Evolutionary conservation across 257 asterid genomes (phyloP).

Genomic region (Solanum chaucha): DNA sequence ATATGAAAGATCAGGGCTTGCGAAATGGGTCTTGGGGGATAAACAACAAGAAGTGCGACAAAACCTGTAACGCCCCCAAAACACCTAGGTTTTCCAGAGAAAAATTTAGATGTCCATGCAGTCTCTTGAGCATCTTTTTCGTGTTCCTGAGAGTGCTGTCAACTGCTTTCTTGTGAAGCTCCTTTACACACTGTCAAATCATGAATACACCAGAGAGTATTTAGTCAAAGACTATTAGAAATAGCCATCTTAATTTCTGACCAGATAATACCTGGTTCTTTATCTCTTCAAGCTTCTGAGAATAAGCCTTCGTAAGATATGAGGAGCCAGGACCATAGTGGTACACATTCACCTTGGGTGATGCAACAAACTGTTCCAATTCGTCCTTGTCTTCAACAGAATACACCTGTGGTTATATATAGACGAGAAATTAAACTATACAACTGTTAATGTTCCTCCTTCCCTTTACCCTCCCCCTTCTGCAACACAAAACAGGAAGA

Average conservation of each 20-base stretch:
- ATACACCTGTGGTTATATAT: constrained; percentile 44
- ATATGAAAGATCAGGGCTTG: neutral
- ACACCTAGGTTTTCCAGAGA: constrained; percentile 80
- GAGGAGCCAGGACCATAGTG: constrained; percentile 41
- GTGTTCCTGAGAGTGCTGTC: constrained; percentile 41
- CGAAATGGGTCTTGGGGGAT: neutral
- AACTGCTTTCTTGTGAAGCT: constrained; percentile 25
- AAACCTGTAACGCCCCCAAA: constrained; percentile 89
- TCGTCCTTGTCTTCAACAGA: constrained; percentile 69
- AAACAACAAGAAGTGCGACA: neutral
- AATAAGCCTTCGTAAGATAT: constrained; percentile 17
- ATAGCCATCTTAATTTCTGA: neutral
- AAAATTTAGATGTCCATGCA: constrained; percentile 59
- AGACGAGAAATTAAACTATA: constrained; percentile 8
- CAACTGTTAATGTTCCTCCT: neutral
- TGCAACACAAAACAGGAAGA: neutral
- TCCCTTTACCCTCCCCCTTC: neutral
- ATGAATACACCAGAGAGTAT: constrained; percentile 6
- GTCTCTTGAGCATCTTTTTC: constrained; percentile 50
- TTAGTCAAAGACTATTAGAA: neutral
- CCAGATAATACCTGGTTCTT: constrained; percentile 59
- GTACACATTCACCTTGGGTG: constrained; percentile 66
- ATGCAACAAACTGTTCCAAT: constrained; percentile 53
- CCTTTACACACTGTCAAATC: constrained; percentile 44
- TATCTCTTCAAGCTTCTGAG: constrained; percentile 58